Percentiles rank a stretch among this genome's conserved stretches.
Conservation (phyloP, 2,329 filamentous ascomycete genomes). For the Calcarisporium arbuscula region DNA sequence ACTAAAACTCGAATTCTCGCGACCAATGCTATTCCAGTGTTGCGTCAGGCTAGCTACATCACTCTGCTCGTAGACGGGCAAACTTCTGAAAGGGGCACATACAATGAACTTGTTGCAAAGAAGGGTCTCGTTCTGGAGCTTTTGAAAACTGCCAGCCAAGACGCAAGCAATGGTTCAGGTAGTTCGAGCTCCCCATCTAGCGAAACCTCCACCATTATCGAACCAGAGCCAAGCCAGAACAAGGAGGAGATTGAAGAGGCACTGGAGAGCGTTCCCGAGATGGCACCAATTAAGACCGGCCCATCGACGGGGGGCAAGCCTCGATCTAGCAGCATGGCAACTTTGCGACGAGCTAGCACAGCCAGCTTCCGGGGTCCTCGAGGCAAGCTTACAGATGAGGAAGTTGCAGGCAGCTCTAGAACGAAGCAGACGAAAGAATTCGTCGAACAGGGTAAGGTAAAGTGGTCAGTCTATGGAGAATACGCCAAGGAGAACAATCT, state of each 20-base stretch:
- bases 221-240: slow-evolving; percentile 44
- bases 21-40: slow-evolving; percentile 88
- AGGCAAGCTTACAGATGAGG: slow-evolving; percentile 79
- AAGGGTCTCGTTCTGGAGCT: slow-evolving; percentile 84
- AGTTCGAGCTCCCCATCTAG: slow-evolving; percentile 42
- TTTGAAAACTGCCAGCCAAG: slow-evolving; percentile 67
- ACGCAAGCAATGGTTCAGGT: slow-evolving; percentile 36
- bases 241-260: slow-evolving; percentile 68
- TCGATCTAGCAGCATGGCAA: slow-evolving; percentile 65
- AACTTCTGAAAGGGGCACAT: slow-evolving; percentile 83
- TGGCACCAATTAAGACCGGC: slow-evolving; percentile 65
- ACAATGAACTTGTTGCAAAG: slow-evolving; percentile 85
- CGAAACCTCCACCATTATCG: slow-evolving; percentile 53
- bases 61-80: slow-evolving; percentile 75
- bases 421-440: slow-evolving; percentile 84
- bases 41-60: slow-evolving; percentile 86
- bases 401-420: slow-evolving; percentile 64
- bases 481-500: slow-evolving; percentile 95
- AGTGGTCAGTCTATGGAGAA: slow-evolving; percentile 86
- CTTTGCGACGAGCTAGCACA: slow-evolving; percentile 82
- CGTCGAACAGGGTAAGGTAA: slow-evolving; percentile 92
- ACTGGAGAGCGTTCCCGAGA: slow-evolving; percentile 67
- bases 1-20: slow-evolving; percentile 89
- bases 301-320: slow-evolving; percentile 43
- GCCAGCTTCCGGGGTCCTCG: slow-evolving; percentile 83